These are phyloP conservation scores for Heliosperma pusillum DNA, from an alignment of 148 eudicot species.

Conservation along the genomic window DNA sequence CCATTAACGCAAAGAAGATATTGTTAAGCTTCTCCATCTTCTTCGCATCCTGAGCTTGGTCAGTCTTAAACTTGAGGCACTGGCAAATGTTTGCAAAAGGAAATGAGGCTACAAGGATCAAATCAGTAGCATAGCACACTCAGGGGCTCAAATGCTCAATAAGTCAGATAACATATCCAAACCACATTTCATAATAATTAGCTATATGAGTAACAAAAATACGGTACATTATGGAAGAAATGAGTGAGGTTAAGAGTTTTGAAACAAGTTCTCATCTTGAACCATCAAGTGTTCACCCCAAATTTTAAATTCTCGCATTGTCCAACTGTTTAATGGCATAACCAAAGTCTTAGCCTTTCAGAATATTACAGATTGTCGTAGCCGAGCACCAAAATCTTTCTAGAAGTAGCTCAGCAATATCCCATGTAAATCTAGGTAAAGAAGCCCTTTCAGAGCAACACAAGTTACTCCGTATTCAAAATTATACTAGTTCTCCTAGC, in stretches of 20 bases:
- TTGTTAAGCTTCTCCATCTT: slow-evolving; percentile 96
- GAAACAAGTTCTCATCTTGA: background rate
- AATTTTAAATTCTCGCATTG: background rate
- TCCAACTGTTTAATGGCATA: background rate
- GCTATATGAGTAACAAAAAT: background rate
- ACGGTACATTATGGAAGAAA: background rate
- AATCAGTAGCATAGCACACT: background rate
- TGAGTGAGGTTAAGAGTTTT: background rate
- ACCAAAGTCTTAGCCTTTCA: background rate
- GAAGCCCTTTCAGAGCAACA: background rate
- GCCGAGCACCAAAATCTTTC: background rate
- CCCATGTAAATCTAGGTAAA: background rate
- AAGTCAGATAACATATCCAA: background rate
- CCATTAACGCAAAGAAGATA: slow-evolving; percentile 79
- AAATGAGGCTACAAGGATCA: slow-evolving; percentile 6
- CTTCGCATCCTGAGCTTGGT: slow-evolving; percentile 89
- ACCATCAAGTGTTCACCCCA: background rate
- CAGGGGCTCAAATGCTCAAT: background rate
- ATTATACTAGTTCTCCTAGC: background rate
- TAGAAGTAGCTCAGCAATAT: background rate
- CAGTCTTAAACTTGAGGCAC: slow-evolving; percentile 94
- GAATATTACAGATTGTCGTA: background rate
- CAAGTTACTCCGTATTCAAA: background rate
- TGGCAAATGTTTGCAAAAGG: slow-evolving; percentile 20
- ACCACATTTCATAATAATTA: background rate